Conservation (phyloP, 176 grass and related monocot genomes). For the Alloteropsis semialata region DNA sequence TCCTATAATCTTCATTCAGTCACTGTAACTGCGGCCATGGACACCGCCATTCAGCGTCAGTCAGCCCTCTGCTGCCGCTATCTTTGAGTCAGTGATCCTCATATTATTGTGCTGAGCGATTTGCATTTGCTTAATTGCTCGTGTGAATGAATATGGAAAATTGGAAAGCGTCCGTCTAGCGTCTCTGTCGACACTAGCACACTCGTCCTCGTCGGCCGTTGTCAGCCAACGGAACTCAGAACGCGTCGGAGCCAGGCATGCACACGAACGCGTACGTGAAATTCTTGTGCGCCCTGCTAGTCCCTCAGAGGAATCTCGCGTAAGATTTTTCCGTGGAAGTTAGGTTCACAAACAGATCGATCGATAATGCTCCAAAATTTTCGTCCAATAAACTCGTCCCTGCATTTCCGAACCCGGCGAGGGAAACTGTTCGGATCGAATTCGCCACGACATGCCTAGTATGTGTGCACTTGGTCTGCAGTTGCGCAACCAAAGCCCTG, state of each 20-base stretch:
- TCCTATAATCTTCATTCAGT: too few species aligned
- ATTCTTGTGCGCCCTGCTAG: neutral
- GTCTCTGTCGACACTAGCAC: neutral
- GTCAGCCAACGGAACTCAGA: neutral
- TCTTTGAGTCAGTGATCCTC: neutral
- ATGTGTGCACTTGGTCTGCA: too few species aligned
- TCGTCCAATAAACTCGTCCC: too few species aligned
- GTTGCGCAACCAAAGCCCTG: too few species aligned
- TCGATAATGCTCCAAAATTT: too few species aligned
- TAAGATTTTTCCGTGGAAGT: neutral
- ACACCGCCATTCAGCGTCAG: neutral
- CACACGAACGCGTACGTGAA: neutral
- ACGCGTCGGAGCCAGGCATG: neutral
- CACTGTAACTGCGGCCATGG: neutral
- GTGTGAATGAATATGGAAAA: neutral
- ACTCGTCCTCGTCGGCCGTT: neutral
- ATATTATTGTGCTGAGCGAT: neutral
- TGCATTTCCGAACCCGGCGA: neutral
- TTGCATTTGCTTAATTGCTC: neutral
- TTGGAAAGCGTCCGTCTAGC: neutral
- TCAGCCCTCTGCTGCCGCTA: too few species aligned
- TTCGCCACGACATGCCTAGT: too few species aligned
- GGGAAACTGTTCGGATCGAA: too few species aligned
- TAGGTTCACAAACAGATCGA: neutral
- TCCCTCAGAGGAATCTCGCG: neutral